These are phyloP conservation scores for Colletotrichum theobromicola DNA, from an alignment of 2,329 filamentous ascomycete genomes.

Conservation along the genomic window DNA sequence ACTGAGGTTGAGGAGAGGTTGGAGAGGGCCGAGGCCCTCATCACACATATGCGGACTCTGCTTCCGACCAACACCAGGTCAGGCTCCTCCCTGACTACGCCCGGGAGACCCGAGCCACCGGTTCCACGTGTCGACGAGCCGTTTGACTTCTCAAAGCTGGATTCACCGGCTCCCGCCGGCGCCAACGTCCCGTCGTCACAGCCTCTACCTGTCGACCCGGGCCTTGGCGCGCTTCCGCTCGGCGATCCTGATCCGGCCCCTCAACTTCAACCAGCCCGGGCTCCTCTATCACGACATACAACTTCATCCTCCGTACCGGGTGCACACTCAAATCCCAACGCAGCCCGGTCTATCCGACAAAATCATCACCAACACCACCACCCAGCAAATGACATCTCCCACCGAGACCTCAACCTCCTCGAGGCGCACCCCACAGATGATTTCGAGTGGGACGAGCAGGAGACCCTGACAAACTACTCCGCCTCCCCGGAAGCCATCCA, in stretches of 20 bases:
- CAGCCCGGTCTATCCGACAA: not conserved
- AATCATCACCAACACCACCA: not conserved
- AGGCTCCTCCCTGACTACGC: not conserved
- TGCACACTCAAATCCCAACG: not conserved
- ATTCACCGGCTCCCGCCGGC: not conserved
- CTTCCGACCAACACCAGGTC: slow-evolving; percentile 29
- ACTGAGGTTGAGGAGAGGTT: slow-evolving; percentile 49
- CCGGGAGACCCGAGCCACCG: not conserved
- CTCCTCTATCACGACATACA: not conserved
- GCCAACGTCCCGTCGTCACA: not conserved
- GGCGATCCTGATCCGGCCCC: not conserved
- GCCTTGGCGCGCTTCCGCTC: not conserved
- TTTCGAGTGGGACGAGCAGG: slow-evolving; percentile 42
- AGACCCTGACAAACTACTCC: slow-evolving; percentile 28
- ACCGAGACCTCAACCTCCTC: slow-evolving; percentile 24
- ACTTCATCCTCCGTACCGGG: not conserved
- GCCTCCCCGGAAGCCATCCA: slow-evolving; percentile 27
- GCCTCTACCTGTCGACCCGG: not conserved
- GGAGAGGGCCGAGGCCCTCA: slow-evolving; percentile 35
- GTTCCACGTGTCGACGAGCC: not conserved
- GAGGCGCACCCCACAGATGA: slow-evolving; percentile 38
- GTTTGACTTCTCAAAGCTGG: slow-evolving; percentile 3
- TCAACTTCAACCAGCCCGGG: not conserved
- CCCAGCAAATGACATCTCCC: not conserved
- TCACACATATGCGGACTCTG: slow-evolving; percentile 33